phyloP scores from a whole-genome alignment of 192 early-diverging fungal genomes.

The Jimgerdemannia flammicorona region DNA sequence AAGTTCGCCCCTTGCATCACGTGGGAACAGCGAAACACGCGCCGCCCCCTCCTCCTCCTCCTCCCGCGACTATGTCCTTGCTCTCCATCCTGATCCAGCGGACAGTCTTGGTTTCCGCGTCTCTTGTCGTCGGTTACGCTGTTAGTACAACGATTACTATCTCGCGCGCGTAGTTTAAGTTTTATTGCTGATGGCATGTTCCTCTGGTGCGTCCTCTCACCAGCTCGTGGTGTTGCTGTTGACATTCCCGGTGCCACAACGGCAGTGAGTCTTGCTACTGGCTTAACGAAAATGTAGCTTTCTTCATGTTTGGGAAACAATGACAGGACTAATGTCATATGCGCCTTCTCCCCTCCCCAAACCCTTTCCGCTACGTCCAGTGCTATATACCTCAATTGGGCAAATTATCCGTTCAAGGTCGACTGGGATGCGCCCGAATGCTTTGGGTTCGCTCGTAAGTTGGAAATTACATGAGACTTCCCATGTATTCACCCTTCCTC shows the following conservation, averaged over 20 bases:
- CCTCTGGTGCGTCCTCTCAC: no score
- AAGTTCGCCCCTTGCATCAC: no score
- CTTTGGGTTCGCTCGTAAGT: slow-evolving; percentile 34
- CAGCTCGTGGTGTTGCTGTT: not conserved
- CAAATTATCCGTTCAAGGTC: slow-evolving; percentile 17
- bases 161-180: not conserved
- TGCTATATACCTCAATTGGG: slow-evolving; percentile 27
- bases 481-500: no score
- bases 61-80: not conserved
- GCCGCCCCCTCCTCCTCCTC: no score
- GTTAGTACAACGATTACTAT: not conserved
- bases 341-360: not conserved
- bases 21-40: no score
- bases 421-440: slow-evolving; percentile 25
- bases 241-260: not conserved
- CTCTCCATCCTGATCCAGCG: not conserved
- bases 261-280: not conserved
- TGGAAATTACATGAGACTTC: not conserved
- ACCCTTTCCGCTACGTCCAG: not conserved
- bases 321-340: no score
- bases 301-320: no score
- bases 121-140: not conserved
- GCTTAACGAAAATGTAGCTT: no score
- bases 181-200: not conserved
- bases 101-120: not conserved